Evolutionary conservation across 306 rosid species (phyloP), one percentile per base, ranked within the genome.

Genomic region (Dalbergia cultrata): DNA sequence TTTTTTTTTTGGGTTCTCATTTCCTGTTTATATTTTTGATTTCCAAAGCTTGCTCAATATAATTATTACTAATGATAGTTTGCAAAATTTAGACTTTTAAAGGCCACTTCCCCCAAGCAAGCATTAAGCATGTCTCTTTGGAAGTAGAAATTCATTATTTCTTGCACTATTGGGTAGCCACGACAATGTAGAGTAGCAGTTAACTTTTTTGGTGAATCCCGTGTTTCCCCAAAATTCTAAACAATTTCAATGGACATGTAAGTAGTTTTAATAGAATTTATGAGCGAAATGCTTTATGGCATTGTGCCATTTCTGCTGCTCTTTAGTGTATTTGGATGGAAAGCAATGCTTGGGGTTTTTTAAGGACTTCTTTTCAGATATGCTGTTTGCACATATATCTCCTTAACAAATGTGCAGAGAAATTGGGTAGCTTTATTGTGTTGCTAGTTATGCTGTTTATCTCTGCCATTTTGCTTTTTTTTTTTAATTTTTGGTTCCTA

Each of bases 21-120:
- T 78, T 78, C 43, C 4, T 73, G 21, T 26, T 73, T 72, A 39
- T 72, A 18, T 41, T 79, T 67, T 5, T 12, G 14, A 58, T 56
- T 0, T 61, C 61, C 14, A 41, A 41, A 52, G 45, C 74, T 62
- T 76, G 74, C 53, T 39, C 39, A 39, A 22, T 76, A 45, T 34
- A 37, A 41, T 70, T 22, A 62, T 43, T 70, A n/a, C 53, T 3
- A 8, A 13, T 69, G 8, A 10, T 63, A 72, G 54, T 63, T n/a
- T 54, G 53, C 44, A 41, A 63, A 39, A 14, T 61, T 31, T 62
- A 22, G 57, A 71, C 61, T 72, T 64, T 26, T 19, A 11, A 9
- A 47, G 47, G 13, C 33, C 8, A 33, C 39, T 66, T 66, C 71
- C 17, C 52, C 52, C 56, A n/a, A 16, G 18, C 33, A 11, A 26